Percentiles rank a stretch among this genome's conserved stretches.
These are phyloP conservation scores for Coprinellus micaceus DNA, from an alignment of 768 basidiomycete genomes.

Conservation along the genomic window DNA sequence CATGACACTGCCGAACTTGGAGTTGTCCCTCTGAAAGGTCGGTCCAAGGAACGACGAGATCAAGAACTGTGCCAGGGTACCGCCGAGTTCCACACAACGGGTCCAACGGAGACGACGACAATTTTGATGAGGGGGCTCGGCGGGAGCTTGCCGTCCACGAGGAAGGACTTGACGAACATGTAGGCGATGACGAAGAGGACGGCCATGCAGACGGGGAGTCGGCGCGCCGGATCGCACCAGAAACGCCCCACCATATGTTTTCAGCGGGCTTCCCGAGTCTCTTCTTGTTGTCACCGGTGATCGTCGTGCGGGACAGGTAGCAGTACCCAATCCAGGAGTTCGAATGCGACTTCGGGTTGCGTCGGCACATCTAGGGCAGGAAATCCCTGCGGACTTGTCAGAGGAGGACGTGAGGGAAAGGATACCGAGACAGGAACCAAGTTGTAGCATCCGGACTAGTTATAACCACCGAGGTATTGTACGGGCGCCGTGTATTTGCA, in stretches of 20 bases:
- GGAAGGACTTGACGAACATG: constrained; percentile 91
- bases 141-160: constrained; percentile 53
- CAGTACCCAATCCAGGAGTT: constrained; percentile 99
- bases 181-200: constrained; percentile 84
- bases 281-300: constrained; percentile 99
- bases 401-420: constrained; percentile 80
- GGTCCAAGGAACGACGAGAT: constrained; percentile 91
- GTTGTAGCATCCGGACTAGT: constrained; percentile 90
- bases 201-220: constrained; percentile 88
- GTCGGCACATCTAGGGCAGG: constrained; percentile 97
- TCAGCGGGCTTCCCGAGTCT: constrained; percentile 94
- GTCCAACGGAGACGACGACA: constrained; percentile 88
- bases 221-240: constrained; percentile 88
- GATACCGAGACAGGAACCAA: constrained; percentile 85
- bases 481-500: constrained; percentile 77
- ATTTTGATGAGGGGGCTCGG: constrained; percentile 90
- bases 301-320: constrained; percentile 93
- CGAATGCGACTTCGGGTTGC: constrained; percentile 94
- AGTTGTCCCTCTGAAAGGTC: constrained; percentile 78
- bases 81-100: constrained; percentile 93
- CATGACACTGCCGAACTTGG: constrained; percentile 88
- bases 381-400: constrained; percentile 68
- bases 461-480: constrained; percentile 69
- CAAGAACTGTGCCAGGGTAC: constrained; percentile 83
- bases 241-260: constrained; percentile 92